phyloP scores from a whole-genome alignment of 768 basidiomycete species.

The Russula emetica region DNA sequence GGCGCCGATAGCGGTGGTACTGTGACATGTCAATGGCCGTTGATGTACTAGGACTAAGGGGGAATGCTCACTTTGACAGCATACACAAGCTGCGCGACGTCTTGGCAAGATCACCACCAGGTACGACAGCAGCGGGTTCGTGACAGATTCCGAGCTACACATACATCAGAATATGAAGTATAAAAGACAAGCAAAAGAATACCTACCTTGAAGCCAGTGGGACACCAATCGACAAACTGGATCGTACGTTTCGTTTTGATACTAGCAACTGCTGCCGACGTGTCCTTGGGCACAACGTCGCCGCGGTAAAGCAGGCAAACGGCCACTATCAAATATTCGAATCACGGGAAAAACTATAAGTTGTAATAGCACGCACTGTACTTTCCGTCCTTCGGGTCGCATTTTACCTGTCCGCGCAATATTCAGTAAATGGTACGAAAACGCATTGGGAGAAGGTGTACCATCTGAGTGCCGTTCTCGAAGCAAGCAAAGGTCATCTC shows the following conservation, averaged over 20 bases:
- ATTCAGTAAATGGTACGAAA: constrained; percentile 9
- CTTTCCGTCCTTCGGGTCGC: constrained; percentile 97
- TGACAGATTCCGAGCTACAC: constrained; percentile 91
- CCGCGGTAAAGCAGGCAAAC: constrained; percentile 91
- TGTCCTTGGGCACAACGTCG: constrained; percentile 96
- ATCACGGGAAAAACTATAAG: background rate
- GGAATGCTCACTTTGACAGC: constrained; percentile 70
- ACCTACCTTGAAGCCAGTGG: constrained; percentile 86
- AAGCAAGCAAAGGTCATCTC: constrained; percentile 99
- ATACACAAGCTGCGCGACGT: constrained; percentile 93
- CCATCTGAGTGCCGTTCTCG: constrained; percentile 96
- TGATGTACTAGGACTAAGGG: background rate
- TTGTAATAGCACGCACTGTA: constrained; percentile 64
- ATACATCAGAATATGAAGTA: constrained; percentile 30
- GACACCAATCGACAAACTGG: constrained; percentile 98
- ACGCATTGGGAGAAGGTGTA: background rate
- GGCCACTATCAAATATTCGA: constrained; percentile 54
- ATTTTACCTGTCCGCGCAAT: constrained; percentile 48
- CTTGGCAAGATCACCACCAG: constrained; percentile 94
- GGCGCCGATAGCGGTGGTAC: constrained; percentile 88
- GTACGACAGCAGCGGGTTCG: constrained; percentile 87
- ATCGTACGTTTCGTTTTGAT: constrained; percentile 99
- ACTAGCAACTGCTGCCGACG: constrained; percentile 83
- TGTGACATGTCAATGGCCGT: constrained; percentile 31
- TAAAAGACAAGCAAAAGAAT: background rate